These are phyloP conservation scores for Podila minutissima DNA, from an alignment of 192 early-diverging fungal genomes.

Conservation along the genomic window DNA sequence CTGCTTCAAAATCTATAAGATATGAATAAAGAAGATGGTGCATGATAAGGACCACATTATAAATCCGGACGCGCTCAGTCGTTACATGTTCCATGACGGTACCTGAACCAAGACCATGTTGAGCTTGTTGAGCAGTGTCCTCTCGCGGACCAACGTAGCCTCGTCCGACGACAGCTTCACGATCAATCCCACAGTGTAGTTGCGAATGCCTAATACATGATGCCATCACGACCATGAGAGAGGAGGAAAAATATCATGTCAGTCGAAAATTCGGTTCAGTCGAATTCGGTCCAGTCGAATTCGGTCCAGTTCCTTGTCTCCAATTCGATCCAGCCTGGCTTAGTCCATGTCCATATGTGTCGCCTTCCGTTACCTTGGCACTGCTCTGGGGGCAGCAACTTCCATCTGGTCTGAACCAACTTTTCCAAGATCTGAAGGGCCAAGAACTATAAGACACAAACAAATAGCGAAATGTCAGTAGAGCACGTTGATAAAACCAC, in stretches of 20 bases:
- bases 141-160: slow-evolving; percentile 75
- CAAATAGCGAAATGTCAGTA: not conserved
- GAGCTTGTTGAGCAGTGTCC: slow-evolving; percentile 88
- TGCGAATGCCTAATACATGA: slow-evolving; percentile 81
- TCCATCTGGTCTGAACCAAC: slow-evolving; percentile 98
- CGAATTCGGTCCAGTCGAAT: no score
- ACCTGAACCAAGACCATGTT: slow-evolving; percentile 98
- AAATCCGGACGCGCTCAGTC: not conserved
- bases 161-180: slow-evolving; percentile 93
- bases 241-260: slow-evolving; percentile 5
- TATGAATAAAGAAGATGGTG: not conserved
- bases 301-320: no score
- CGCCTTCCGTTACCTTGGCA: slow-evolving; percentile 69
- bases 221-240: not conserved
- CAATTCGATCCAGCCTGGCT: not conserved
- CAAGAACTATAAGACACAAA: slow-evolving; percentile 71
- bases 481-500: not conserved
- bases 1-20: slow-evolving; percentile 92
- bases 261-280: no score
- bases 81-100: slow-evolving; percentile 8
- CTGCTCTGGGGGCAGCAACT: slow-evolving; percentile 86
- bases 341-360: not conserved
- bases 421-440: slow-evolving; percentile 94
- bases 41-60: not conserved
- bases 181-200: slow-evolving; percentile 94